A percentile compares a stretch with the other conserved stretches of the same genome.
phyloP scores from a whole-genome alignment of 2,329 filamentous ascomycete species.

The Fusarium sp. region DNA sequence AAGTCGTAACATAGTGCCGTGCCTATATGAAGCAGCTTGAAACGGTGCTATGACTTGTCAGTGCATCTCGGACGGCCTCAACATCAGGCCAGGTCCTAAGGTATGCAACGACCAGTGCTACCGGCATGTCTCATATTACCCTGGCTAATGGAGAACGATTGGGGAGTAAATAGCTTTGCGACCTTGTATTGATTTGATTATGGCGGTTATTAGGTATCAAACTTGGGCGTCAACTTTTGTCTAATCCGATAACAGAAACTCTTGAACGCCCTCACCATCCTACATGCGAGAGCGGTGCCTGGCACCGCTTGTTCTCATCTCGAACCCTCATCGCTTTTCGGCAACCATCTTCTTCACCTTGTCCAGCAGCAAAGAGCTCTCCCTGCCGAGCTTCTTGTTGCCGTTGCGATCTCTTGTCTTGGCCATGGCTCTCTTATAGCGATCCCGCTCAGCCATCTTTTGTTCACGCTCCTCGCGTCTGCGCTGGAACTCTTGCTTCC shows the following conservation, averaged over 20 bases:
- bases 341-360: conserved; percentile 80
- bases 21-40: conserved; percentile 6
- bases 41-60: conserved; percentile 7
- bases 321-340: conserved; percentile 41
- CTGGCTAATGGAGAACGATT: neutral
- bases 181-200: conserved; percentile 13
- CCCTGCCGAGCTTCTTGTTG: conserved; percentile 82
- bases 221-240: conserved; percentile 32
- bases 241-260: conserved; percentile 29
- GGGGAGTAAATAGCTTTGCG: neutral
- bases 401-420: conserved; percentile 81
- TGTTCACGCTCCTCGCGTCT: conserved; percentile 74
- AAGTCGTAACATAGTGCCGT: neutral
- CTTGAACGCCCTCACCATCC: conserved; percentile 30
- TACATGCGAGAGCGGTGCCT: neutral
- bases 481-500: conserved; percentile 57
- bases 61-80: neutral
- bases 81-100: neutral
- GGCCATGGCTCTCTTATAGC: conserved; percentile 75
- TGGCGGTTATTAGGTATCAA: conserved; percentile 26
- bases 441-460: conserved; percentile 73
- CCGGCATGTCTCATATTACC: neutral
- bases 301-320: neutral
- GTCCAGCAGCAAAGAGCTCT: conserved; percentile 82
- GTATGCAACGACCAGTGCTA: neutral